These are phyloP conservation scores for Dactylellina cionopaga DNA, from an alignment of 2,329 filamentous ascomycete species.

Conservation along the genomic window DNA sequence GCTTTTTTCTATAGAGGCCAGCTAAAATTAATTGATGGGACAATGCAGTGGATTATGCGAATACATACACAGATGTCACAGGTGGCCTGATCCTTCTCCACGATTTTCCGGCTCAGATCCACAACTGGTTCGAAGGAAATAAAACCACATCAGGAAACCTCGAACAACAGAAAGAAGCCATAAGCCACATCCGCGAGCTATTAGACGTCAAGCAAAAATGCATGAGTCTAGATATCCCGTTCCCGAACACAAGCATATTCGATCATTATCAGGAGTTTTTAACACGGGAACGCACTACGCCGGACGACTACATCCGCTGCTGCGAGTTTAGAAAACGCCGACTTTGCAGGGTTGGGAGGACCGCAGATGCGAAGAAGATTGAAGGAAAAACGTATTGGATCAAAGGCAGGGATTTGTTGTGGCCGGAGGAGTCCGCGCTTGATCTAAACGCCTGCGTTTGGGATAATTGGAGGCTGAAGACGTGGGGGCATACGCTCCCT, in stretches of 20 bases:
- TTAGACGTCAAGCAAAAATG: background rate
- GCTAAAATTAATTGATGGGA: background rate
- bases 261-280: slow-evolving; percentile 3
- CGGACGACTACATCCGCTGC: background rate
- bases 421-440: background rate
- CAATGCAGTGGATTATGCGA: background rate
- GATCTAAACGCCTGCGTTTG: slow-evolving; percentile 27
- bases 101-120: slow-evolving; percentile 6
- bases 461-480: slow-evolving; percentile 21
- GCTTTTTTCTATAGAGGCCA: too few species aligned
- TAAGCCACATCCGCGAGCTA: background rate
- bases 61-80: background rate
- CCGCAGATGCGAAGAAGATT: background rate
- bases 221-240: background rate
- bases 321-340: slow-evolving; percentile 1
- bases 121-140: slow-evolving; percentile 1
- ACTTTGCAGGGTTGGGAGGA: background rate
- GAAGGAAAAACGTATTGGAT: background rate
- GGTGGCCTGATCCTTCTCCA: slow-evolving; percentile 11
- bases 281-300: background rate
- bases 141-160: background rate
- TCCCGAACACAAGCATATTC: background rate
- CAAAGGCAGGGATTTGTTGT: background rate
- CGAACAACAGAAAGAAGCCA: background rate
- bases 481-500: slow-evolving; percentile 14